Evolutionary conservation across 345 rosid genomes (phyloP), one percentile per base, ranked within the genome.

Genomic region (Nasturtium officinale): DNA sequence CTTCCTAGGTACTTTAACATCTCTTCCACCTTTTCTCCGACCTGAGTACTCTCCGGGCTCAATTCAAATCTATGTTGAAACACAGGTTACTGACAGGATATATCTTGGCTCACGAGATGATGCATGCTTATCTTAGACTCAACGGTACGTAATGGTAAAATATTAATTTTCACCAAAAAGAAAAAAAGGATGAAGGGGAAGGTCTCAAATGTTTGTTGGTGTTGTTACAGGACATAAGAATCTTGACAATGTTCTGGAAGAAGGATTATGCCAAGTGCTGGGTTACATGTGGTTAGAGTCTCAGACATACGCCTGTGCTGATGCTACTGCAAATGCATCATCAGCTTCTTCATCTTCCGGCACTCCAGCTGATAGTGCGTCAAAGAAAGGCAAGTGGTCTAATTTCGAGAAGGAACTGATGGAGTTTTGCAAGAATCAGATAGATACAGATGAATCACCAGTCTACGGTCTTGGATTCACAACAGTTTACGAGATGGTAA

Each of bases 91-190:
- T 95, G 68, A 91, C 97, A 1, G 98, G 97, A 37, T 86, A 96
- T 21, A 89, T 94, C 73, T 78, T 94, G 67, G 97, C 96, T 64
- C 98, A 94, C 69, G 97, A 95, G 72, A 91, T 95, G 96, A 95
- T 91, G 97, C 99, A 95, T 29, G 99, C 96, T 7, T 95, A 93
- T 90, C 88, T 95, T 70, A 84, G 99, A 48, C 96, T 95, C 60
- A 83, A 71, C 74, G 97, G 98, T 94, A 75, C 3, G 59, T 30
- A 42, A 18, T 11, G 58, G 23, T 57, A 15, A 56, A 12, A 20
- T 6, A 29, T 45, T 0, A 20, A 26, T 17, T 38, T 18, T 30
- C 15, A 17, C 15, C n/a, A 29, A 5, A 43, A 29, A 15, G 3
- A 29, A 13, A 43, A 43, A 15, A 6, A 29, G 8, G 9, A 5